phyloP scores from a whole-genome alignment of 306 rosid species.

The Glycyrrhiza uralensis region DNA sequence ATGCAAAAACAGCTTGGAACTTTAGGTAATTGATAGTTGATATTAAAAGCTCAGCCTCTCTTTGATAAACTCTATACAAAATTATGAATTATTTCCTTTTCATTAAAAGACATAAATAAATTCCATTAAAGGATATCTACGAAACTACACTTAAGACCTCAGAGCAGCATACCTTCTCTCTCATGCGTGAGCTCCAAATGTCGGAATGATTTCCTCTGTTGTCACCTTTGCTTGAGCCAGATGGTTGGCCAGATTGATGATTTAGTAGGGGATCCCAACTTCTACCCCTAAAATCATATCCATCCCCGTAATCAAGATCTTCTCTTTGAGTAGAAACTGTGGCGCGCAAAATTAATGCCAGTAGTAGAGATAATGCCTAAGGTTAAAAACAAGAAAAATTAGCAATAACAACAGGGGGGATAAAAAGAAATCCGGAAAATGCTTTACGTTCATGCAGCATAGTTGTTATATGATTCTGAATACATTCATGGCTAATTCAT shows the following conservation, averaged over 20 bases:
- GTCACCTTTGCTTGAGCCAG: constrained; percentile 53
- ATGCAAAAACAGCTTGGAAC: neutral
- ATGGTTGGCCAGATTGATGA: constrained; percentile 56
- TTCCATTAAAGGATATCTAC: neutral
- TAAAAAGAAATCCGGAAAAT: neutral
- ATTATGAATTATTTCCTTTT: neutral
- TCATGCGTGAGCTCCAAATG: constrained; percentile 77
- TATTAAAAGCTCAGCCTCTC: neutral
- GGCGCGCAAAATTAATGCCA: constrained; percentile 72
- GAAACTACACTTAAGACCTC: constrained; percentile 7
- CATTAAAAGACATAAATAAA: neutral
- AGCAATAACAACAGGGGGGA: neutral
- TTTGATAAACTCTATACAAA: neutral
- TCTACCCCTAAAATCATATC: constrained; percentile 44
- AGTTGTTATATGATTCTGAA: neutral
- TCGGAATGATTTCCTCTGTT: constrained; percentile 54
- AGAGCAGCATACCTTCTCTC: constrained; percentile 72
- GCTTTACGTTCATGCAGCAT: neutral
- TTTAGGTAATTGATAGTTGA: neutral
- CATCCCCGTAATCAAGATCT: constrained; percentile 59
- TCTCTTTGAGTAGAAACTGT: constrained; percentile 48
- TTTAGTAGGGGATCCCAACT: constrained; percentile 66
- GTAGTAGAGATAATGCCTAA: constrained; percentile 72
- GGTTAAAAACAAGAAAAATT: constrained; percentile 30
- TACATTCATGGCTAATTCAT: neutral